These are phyloP conservation scores for Sugiyamaella mastotermitis DNA, from an alignment of 805 yeast genomes.

Conservation along the genomic window DNA sequence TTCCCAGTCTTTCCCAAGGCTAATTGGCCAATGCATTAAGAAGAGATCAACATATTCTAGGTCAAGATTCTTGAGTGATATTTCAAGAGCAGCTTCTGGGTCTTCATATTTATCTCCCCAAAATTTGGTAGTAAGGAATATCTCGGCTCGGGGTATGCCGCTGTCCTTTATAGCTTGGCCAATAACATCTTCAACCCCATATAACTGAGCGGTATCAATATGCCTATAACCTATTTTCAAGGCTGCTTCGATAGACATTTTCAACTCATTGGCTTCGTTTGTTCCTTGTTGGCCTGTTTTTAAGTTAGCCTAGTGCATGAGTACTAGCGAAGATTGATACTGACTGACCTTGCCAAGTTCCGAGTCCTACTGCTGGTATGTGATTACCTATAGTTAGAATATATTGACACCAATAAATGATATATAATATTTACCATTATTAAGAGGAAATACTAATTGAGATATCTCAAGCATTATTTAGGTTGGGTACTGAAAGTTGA, in stretches of 20 bases:
- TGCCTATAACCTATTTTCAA: conserved; percentile 61
- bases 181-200: conserved; percentile 61
- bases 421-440: too few species aligned
- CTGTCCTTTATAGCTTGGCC: conserved; percentile 46
- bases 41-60: conserved; percentile 61
- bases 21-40: conserved; percentile 63
- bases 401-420: too few species aligned
- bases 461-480: too few species aligned
- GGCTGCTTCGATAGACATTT: conserved; percentile 41
- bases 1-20: conserved; percentile 22
- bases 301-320: too few species aligned
- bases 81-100: conserved; percentile 43
- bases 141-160: conserved; percentile 40
- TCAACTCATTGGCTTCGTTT: conserved; percentile 28
- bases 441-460: too few species aligned
- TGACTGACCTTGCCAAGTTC: conserved; percentile 53
- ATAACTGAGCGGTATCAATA: conserved; percentile 69
- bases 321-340: conserved; percentile 40
- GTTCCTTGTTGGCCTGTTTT: not conserved
- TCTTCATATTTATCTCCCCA: conserved; percentile 38
- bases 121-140: conserved; percentile 61
- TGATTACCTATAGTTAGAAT: too few species aligned
- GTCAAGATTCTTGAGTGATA: conserved; percentile 44
- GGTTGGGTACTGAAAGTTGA: too few species aligned
- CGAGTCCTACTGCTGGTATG: conserved; percentile 66